Evolutionary conservation across 352 stramenopile genomes (phyloP).

Genomic region (Aphanomyces cochlioides): DNA sequence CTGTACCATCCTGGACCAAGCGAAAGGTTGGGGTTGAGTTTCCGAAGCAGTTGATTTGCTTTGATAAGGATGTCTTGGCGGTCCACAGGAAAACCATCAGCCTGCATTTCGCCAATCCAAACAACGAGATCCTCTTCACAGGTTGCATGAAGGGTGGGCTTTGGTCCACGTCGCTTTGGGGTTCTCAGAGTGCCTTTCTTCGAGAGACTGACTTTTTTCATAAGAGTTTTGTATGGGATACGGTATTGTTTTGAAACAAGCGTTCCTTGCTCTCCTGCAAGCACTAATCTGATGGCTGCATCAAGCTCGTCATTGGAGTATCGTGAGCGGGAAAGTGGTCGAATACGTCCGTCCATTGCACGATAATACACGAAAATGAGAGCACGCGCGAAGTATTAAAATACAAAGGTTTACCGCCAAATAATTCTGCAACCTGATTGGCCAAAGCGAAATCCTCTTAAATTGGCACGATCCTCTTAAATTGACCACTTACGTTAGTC

Average conservation of each 20-base stretch:
- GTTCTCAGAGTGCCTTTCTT: background rate
- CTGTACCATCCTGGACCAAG: slow-evolving; percentile 31
- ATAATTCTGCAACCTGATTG: background rate
- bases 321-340: background rate
- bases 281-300: background rate
- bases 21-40: background rate
- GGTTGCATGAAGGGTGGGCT: background rate
- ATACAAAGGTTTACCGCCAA: background rate
- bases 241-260: background rate
- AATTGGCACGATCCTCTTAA: background rate
- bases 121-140: slow-evolving; percentile 26
- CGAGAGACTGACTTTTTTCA: background rate
- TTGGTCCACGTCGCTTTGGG: background rate
- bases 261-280: background rate
- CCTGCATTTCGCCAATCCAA: slow-evolving; percentile 33
- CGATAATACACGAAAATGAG: background rate
- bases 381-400: background rate
- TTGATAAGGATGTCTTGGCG: slow-evolving; percentile 30
- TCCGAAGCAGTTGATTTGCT: slow-evolving; percentile 8
- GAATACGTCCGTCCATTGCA: background rate
- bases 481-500: background rate
- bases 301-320: background rate
- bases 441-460: background rate
- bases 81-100: slow-evolving; percentile 27
- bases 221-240: background rate